phyloP scores from a whole-genome alignment of 768 basidiomycete genomes.

The Imleria badia region DNA sequence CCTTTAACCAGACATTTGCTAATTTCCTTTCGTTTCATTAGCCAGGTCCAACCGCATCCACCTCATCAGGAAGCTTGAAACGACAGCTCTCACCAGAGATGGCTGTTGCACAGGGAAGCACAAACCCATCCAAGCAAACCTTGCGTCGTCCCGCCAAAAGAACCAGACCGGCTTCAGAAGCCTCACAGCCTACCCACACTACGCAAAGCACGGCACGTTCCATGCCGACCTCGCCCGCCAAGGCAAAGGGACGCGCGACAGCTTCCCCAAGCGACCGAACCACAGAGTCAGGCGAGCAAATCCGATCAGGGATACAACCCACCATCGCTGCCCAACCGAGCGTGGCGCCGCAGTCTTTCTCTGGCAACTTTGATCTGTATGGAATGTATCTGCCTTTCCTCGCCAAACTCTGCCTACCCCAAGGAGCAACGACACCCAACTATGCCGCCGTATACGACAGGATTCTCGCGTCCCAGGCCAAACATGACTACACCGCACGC shows the following conservation, averaged over 20 bases:
- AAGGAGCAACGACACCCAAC: slow-evolving; percentile 25
- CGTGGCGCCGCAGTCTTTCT: slow-evolving; percentile 10
- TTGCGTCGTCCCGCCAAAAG: slow-evolving; percentile 23
- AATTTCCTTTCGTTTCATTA: slow-evolving; percentile 1
- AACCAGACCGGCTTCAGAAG: slow-evolving; percentile 8
- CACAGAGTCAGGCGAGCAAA: not conserved
- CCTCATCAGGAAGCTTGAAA: slow-evolving; percentile 18
- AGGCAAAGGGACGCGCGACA: slow-evolving; percentile 5
- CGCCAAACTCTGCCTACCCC: slow-evolving; percentile 31
- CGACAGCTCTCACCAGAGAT: too few species aligned
- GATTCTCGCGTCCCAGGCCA: slow-evolving; percentile 39
- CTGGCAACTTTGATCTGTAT: slow-evolving; percentile 42
- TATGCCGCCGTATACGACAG: slow-evolving; percentile 36
- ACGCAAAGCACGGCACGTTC: not conserved
- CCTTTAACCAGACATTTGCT: too few species aligned
- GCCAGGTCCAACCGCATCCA: slow-evolving; percentile 13
- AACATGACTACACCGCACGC: slow-evolving; percentile 37
- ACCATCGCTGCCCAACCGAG: slow-evolving; percentile 5
- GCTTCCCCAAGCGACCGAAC: not conserved
- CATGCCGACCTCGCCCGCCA: slow-evolving; percentile 8
- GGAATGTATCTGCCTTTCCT: slow-evolving; percentile 41
- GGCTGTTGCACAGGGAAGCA: not conserved
- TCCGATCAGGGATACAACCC: too few species aligned
- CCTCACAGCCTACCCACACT: slow-evolving; percentile 13
- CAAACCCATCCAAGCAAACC: not conserved